Conservation (phyloP, 2,329 filamentous ascomycete species). For the Scytalidium lignicola region DNA sequence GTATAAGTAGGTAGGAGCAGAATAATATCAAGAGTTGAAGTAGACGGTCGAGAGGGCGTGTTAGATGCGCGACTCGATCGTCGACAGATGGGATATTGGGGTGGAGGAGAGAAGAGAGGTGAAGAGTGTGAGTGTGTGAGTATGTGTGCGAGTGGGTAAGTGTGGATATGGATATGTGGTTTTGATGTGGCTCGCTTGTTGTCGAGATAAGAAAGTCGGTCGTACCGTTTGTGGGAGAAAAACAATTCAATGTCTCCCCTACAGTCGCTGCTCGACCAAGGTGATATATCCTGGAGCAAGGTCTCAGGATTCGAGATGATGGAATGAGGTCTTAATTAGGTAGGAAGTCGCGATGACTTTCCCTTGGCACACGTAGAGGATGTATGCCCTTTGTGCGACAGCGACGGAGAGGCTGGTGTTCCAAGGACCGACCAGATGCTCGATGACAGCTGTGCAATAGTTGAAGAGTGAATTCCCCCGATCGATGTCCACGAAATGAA, state of each 20-base stretch:
- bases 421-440: neutral
- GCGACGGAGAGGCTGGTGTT: neutral
- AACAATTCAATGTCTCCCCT: slow-evolving; percentile 99
- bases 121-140: too few relatives aligned
- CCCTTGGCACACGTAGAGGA: neutral
- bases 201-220: slow-evolving; percentile 13
- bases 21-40: neutral
- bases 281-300: neutral
- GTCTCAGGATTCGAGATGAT: neutral
- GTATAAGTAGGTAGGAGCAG: slow-evolving; percentile 8
- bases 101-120: slow-evolving; percentile 2
- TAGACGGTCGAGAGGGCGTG: slow-evolving; percentile 11
- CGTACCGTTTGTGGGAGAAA: slow-evolving; percentile 76
- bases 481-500: neutral
- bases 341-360: neutral
- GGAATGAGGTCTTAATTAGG: neutral
- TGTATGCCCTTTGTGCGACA: neutral
- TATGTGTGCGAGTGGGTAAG: slow-evolving; percentile 1
- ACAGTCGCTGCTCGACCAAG: slow-evolving; percentile 40
- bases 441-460: neutral
- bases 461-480: neutral
- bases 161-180: slow-evolving; percentile 2
- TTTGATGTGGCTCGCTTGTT: slow-evolving; percentile 11
- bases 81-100: slow-evolving; percentile 1
- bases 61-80: slow-evolving; percentile 9